phyloP scores from a whole-genome alignment of 768 basidiomycete genomes.

The Dioszegia crocea region DNA sequence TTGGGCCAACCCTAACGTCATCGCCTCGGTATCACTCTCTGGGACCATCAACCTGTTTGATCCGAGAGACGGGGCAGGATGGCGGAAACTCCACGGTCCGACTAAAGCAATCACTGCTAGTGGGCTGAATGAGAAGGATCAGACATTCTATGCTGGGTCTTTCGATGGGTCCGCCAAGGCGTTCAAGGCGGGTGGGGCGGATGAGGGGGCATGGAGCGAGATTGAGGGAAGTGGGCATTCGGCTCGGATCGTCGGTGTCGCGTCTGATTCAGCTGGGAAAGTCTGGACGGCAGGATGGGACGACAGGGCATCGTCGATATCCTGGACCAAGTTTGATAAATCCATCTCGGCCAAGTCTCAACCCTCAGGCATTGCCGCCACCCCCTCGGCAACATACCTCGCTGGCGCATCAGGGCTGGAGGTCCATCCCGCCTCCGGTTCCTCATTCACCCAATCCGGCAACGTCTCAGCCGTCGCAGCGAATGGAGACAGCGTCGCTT shows the following conservation, averaged over 20 bases:
- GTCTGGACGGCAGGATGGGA: conserved; percentile 75
- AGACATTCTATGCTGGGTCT: conserved; percentile 75
- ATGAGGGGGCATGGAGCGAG: conserved; percentile 49
- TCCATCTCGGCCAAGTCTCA: conserved; percentile 42
- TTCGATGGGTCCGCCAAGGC: conserved; percentile 55
- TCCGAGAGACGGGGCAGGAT: conserved; percentile 60
- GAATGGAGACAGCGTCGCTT: conserved; percentile 21
- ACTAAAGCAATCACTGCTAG: conserved; percentile 72
- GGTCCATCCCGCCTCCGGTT: conserved; percentile 21
- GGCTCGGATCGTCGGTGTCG: conserved; percentile 64
- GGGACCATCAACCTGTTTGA: conserved; percentile 82
- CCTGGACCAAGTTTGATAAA: conserved; percentile 28
- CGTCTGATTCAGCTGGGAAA: conserved; percentile 54
- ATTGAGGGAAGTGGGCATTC: conserved; percentile 64
- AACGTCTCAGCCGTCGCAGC: conserved; percentile 40
- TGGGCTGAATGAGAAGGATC: conserved; percentile 21
- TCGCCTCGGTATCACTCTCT: conserved; percentile 77
- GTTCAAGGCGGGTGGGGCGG: conserved; percentile 47
- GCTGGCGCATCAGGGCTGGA: conserved; percentile 39
- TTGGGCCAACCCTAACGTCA: conserved; percentile 68
- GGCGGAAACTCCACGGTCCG: conserved; percentile 60
- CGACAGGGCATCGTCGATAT: conserved; percentile 53
- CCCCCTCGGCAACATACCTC: conserved; percentile 29
- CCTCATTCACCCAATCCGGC: conserved; percentile 15
- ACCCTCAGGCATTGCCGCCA: conserved; percentile 40